phyloP scores from a whole-genome alignment of 805 yeast species.

The Schwanniomyces pseudopolymorphus region DNA sequence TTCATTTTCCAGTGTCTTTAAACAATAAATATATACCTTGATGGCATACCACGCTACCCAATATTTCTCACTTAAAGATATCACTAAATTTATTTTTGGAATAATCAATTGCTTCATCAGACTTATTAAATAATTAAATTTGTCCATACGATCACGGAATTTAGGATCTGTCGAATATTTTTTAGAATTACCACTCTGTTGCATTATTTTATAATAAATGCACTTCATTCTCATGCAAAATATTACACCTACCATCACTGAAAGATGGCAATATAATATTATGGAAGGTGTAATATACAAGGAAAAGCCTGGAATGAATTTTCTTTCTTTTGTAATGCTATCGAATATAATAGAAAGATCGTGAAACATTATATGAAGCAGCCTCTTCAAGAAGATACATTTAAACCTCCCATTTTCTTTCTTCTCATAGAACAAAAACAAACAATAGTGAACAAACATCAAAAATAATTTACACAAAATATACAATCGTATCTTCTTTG shows the following conservation, averaged over 20 bases:
- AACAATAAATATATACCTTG: conserved; percentile 1
- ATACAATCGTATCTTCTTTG: conserved; percentile 1
- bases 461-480: conserved; percentile 3
- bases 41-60: conserved; percentile 39
- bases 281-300: conserved; percentile 3
- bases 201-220: not conserved
- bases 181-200: not conserved
- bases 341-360: conserved; percentile 14
- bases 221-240: conserved; percentile 2
- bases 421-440: conserved; percentile 40
- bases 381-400: conserved; percentile 30
- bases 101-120: not conserved
- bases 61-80: conserved; percentile 24
- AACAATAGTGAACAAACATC: conserved; percentile 24
- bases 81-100: not conserved
- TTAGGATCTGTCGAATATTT: not conserved
- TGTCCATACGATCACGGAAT: not conserved
- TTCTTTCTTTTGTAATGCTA: not conserved
- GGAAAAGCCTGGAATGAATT: not conserved
- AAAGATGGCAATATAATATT: conserved; percentile 1
- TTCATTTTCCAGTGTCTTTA: not conserved
- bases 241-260: not conserved
- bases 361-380: conserved; percentile 18
- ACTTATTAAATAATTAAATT: not conserved
- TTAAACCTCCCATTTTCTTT: conserved; percentile 24